These are phyloP conservation scores for Colletotrichum theobromicola DNA, from an alignment of 2,329 filamentous ascomycete genomes.

Conservation along the genomic window DNA sequence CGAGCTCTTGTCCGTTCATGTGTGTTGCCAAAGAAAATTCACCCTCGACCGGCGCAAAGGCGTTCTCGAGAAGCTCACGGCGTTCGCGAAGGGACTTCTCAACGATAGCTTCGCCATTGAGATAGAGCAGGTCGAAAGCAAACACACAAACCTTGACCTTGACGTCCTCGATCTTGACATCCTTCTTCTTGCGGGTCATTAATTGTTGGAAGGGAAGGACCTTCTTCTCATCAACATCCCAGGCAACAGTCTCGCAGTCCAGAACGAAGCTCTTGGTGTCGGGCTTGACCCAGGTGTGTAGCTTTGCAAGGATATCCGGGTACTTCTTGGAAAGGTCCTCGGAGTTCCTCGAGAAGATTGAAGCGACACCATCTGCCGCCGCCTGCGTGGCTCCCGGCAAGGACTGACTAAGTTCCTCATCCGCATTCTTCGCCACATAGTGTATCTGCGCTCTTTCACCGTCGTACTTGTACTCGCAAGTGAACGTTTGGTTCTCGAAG, in stretches of 20 bases:
- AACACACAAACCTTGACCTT: slow-evolving; percentile 98
- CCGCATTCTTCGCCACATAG: slow-evolving; percentile 84
- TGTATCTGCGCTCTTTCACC: slow-evolving; percentile 98
- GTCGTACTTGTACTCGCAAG: slow-evolving; percentile 99
- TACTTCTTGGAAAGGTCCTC: slow-evolving; percentile 98
- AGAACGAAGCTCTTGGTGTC: slow-evolving; percentile 94
- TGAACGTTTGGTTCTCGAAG: slow-evolving; percentile 94
- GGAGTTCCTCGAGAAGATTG: slow-evolving; percentile 97
- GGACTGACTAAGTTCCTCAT: slow-evolving; percentile 70
- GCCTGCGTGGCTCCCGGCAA: slow-evolving; percentile 68
- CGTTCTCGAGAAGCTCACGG: slow-evolving; percentile 72
- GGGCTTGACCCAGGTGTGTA: slow-evolving; percentile 87
- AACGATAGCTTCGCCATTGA: slow-evolving; percentile 90
- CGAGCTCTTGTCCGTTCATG: slow-evolving; percentile 86
- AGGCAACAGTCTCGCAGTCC: slow-evolving; percentile 98
- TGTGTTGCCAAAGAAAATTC: slow-evolving; percentile 91
- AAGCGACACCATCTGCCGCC: slow-evolving; percentile 75
- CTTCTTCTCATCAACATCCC: slow-evolving; percentile 95
- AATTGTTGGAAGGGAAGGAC: slow-evolving; percentile 96
- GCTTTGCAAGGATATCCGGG: slow-evolving; percentile 88
- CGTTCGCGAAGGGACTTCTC: slow-evolving; percentile 86
- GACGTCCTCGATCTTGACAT: slow-evolving; percentile 93
- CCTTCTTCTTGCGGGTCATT: slow-evolving; percentile 97
- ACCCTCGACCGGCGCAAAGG: slow-evolving; percentile 81
- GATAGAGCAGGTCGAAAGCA: slow-evolving; percentile 91